Evolutionary conservation across 257 asterid genomes (phyloP).

Genomic region (Schizonepeta tenuifolia): DNA sequence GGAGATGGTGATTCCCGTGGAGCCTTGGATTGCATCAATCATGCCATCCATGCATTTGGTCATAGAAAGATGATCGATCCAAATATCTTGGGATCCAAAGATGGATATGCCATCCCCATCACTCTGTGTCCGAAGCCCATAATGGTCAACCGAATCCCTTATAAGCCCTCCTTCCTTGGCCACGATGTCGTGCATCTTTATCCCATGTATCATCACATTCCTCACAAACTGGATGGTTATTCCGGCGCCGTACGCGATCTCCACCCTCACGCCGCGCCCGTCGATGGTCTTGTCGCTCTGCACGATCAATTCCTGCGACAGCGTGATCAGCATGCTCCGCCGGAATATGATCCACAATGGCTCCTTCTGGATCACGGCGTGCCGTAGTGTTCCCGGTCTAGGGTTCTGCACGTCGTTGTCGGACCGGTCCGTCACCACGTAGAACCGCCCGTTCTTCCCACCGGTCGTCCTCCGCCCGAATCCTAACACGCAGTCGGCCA

Average conservation of each 20-base stretch:
- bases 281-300: conserved; percentile 51
- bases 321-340: conserved; percentile 43
- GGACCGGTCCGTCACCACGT: conserved; percentile 52
- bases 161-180: conserved; percentile 38
- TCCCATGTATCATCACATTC: conserved; percentile 47
- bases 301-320: conserved; percentile 48
- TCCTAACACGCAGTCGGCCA: conserved; percentile 65
- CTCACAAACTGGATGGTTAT: conserved; percentile 44
- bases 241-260: conserved; percentile 45
- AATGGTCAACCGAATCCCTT: conserved; percentile 37
- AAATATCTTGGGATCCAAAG: conserved; percentile 40
- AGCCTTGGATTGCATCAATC: conserved; percentile 45
- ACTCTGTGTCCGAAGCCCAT: conserved; percentile 33
- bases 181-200: conserved; percentile 38
- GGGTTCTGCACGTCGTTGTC: conserved; percentile 47
- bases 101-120: conserved; percentile 53
- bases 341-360: conserved; percentile 67
- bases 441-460: conserved; percentile 49
- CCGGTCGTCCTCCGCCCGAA: conserved; percentile 60
- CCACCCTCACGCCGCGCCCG: conserved; percentile 43
- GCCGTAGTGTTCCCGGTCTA: conserved; percentile 57
- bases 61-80: conserved; percentile 53
- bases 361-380: conserved; percentile 53
- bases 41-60: conserved; percentile 40
- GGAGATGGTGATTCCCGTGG: conserved; percentile 50